Conservation (phyloP, 371 early-diverging fungal species). For the Circinella minor region DNA sequence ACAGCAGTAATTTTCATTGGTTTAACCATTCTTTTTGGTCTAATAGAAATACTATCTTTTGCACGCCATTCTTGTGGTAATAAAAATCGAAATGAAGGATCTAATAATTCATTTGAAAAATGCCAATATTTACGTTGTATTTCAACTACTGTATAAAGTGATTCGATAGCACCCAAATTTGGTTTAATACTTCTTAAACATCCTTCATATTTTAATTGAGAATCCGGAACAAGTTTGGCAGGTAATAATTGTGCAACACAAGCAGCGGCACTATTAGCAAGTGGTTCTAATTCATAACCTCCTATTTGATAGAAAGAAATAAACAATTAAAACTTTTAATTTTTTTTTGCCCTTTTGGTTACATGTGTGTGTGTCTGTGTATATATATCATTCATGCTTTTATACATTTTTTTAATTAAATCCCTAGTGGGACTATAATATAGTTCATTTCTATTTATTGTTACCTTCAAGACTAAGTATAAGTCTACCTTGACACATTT, state of each 20-base stretch:
- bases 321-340: background rate
- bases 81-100: conserved; percentile 52
- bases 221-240: conserved; percentile 21
- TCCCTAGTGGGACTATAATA: too few relatives aligned
- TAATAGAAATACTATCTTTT: conserved; percentile 54
- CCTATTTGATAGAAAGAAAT: background rate
- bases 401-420: too few relatives aligned
- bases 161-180: conserved; percentile 56
- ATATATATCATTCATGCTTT: too few relatives aligned
- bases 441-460: too few relatives aligned
- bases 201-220: conserved; percentile 35
- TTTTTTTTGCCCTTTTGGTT: too few relatives aligned
- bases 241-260: conserved; percentile 48
- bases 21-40: conserved; percentile 51
- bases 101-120: conserved; percentile 45
- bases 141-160: conserved; percentile 42
- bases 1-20: conserved; percentile 32
- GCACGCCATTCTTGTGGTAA: conserved; percentile 64
- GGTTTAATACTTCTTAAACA: conserved; percentile 60
- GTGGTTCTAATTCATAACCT: conserved; percentile 52
- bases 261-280: conserved; percentile 47
- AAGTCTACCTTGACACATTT: conserved; percentile 56
- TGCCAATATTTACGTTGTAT: conserved; percentile 60
- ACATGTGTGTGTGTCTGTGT: background rate
- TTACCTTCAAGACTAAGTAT: conserved; percentile 59